phyloP scores from a whole-genome alignment of 495 filamentous ascomycete species.

The Aspergillus campestris region DNA sequence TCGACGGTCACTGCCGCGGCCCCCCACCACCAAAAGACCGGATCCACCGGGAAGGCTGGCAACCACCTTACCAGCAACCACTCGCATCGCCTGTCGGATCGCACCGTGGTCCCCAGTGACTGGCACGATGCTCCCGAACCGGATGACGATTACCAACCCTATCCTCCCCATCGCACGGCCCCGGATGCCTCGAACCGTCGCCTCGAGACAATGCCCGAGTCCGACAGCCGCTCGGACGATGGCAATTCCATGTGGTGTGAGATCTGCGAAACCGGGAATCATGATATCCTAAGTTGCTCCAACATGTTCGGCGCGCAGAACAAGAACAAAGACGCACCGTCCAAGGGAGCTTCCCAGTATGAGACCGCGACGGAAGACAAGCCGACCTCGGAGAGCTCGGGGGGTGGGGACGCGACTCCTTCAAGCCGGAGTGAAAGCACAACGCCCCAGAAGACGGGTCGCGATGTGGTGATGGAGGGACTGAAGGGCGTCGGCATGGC shows the following conservation, averaged over 20 bases:
- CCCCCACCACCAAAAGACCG: constrained; percentile 30
- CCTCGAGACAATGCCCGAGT: constrained; percentile 57
- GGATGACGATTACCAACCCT: constrained; percentile 23
- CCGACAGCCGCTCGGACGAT: constrained; percentile 62
- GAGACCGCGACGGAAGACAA: constrained; percentile 10
- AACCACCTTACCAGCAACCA: constrained; percentile 21
- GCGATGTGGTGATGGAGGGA: constrained; percentile 54
- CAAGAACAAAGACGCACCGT: constrained; percentile 13
- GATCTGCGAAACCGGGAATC: constrained; percentile 87
- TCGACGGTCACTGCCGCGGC: constrained; percentile 36
- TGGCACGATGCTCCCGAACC: constrained; percentile 32
- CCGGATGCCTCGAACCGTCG: constrained; percentile 28
- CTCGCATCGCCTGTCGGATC: constrained; percentile 37
- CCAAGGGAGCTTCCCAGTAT: constrained; percentile 9
- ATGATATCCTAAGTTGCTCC: constrained; percentile 89
- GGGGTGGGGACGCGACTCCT: constrained; percentile 8
- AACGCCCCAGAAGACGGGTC: constrained; percentile 29
- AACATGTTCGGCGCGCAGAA: constrained; percentile 61
- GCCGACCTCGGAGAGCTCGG: constrained; percentile 12
- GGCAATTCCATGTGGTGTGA: constrained; percentile 85
- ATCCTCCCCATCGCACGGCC: constrained; percentile 17
- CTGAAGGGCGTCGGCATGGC: constrained; percentile 47
- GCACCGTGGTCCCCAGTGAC: constrained; percentile 37
- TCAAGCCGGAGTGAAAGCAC: constrained; percentile 12
- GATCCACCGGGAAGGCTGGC: constrained; percentile 23